These are phyloP conservation scores for Chlamydomonas incerta DNA, from an alignment of 139 green algal species.

Conservation along the genomic window DNA sequence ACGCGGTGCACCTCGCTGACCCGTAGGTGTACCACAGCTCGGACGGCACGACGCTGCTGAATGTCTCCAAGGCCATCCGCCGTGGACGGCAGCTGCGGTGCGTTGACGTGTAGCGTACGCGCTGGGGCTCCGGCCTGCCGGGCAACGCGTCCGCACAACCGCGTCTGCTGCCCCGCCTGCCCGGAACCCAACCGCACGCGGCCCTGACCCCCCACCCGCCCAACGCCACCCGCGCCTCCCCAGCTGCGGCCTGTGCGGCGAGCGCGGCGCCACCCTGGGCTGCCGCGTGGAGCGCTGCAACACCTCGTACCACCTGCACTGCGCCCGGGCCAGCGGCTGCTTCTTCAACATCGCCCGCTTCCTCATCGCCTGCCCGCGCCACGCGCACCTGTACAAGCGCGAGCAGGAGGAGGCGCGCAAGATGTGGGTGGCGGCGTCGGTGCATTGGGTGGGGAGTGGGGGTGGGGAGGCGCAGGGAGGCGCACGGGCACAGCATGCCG, in stretches of 20 bases:
- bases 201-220: background rate
- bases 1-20: background rate
- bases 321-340: constrained; percentile 66
- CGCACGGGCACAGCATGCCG: no score
- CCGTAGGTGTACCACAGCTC: constrained; percentile 70
- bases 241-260: constrained; percentile 56
- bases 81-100: constrained; percentile 75
- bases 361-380: constrained; percentile 72
- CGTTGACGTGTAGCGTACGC: background rate
- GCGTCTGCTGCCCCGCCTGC: background rate
- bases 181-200: background rate
- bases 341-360: constrained; percentile 56
- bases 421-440: background rate
- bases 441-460: no score
- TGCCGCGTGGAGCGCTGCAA: constrained; percentile 77
- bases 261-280: constrained; percentile 81
- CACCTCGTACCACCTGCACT: constrained; percentile 80
- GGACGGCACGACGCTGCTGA: constrained; percentile 49
- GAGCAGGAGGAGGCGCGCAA: constrained; percentile 37
- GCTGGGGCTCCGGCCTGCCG: background rate
- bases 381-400: constrained; percentile 53
- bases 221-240: no score
- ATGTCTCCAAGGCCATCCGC: constrained; percentile 65
- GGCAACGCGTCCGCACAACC: background rate
- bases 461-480: no score